These are phyloP conservation scores for Eimeria maxima DNA, from an alignment of 169 alveolate genomes.

Conservation along the genomic window DNA sequence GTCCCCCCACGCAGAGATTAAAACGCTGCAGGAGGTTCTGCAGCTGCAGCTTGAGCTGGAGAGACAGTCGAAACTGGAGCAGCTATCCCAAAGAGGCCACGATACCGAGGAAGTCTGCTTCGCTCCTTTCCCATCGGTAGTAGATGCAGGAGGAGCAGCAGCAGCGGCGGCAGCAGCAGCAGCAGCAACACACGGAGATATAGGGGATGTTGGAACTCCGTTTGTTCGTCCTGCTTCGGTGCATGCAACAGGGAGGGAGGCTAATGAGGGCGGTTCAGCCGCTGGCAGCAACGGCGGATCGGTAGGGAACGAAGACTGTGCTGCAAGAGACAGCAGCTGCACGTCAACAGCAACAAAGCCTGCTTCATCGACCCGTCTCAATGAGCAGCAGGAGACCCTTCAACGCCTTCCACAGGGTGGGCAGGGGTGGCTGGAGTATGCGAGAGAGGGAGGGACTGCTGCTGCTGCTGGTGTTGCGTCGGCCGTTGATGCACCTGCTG, in stretches of 20 bases:
- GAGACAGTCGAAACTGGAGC: neutral
- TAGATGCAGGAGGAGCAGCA: neutral
- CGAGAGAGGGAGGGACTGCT: neutral
- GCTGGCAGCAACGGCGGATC: neutral
- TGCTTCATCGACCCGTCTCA: neutral
- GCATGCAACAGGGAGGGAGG: too few species aligned
- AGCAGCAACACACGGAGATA: neutral
- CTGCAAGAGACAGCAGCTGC: conserved; percentile 13
- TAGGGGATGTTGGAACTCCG: too few species aligned
- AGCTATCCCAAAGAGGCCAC: neutral
- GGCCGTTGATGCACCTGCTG: neutral
- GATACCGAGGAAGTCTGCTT: neutral
- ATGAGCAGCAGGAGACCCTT: neutral
- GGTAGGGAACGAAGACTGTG: neutral
- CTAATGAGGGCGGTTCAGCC: too few species aligned
- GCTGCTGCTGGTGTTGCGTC: conserved; percentile 16
- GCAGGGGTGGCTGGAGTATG: neutral
- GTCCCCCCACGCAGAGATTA: neutral
- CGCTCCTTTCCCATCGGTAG: neutral
- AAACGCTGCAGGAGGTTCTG: neutral
- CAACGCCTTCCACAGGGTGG: neutral
- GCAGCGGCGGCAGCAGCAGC: neutral
- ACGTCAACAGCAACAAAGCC: neutral
- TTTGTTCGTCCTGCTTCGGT: too few species aligned
- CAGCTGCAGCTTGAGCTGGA: conserved; percentile 6